Conservation (phyloP, 139 green algal species). For the Tetraselmis chui region DNA sequence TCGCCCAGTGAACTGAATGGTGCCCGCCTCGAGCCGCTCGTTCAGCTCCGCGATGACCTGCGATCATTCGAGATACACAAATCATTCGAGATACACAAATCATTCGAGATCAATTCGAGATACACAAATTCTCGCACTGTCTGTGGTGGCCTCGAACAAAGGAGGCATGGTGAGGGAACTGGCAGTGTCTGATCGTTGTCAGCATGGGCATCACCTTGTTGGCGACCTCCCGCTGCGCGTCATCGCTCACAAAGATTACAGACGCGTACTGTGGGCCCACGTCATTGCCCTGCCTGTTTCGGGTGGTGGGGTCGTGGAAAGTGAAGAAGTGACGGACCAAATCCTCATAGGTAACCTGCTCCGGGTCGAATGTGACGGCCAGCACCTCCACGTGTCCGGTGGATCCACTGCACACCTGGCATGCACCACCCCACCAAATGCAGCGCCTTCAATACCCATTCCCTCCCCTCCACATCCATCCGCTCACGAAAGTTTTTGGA, state of each 20-base stretch:
- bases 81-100: no score
- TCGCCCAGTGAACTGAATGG: background rate
- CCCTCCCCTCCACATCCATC: no score
- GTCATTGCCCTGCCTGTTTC: conserved; percentile 34
- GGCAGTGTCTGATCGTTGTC: no score
- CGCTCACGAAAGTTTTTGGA: no score
- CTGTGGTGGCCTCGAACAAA: no score
- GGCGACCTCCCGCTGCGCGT: conserved; percentile 12
- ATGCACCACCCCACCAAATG: no score
- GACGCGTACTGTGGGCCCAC: conserved; percentile 13
- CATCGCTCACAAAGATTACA: conserved; percentile 5
- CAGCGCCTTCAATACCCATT: no score
- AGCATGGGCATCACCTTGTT: no score
- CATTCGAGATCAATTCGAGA: no score
- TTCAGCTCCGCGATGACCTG: background rate
- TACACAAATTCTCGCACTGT: no score
- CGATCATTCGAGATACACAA: no score
- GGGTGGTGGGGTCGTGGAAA: conserved; percentile 47
- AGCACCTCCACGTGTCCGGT: conserved; percentile 60
- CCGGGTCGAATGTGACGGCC: conserved; percentile 38
- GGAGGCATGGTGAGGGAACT: no score
- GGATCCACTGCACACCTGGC: conserved; percentile 43
- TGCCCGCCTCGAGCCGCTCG: background rate
- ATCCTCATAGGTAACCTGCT: conserved; percentile 26
- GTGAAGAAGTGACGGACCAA: conserved; percentile 45